Evolutionary conservation across 495 filamentous ascomycete genomes (phyloP).

Genomic region (Aspergillus bridgeri): DNA sequence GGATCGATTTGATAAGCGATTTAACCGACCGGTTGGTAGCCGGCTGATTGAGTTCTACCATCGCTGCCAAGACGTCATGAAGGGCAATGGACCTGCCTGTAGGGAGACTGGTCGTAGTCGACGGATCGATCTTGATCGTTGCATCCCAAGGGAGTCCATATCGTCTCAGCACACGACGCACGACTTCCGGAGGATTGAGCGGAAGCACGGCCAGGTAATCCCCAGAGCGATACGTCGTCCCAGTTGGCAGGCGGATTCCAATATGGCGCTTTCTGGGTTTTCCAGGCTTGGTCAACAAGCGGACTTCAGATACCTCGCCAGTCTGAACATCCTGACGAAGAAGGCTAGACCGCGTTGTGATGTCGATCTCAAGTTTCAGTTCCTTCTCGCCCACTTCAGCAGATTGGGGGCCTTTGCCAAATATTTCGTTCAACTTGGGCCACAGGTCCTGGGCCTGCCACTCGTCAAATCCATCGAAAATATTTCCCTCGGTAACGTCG

Average conservation of each 20-base stretch:
- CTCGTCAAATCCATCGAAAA: no score
- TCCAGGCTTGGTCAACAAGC: neutral
- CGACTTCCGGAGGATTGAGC: conserved; percentile 3
- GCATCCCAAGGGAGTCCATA: conserved; percentile 8
- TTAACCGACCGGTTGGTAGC: neutral
- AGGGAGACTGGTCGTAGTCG: neutral
- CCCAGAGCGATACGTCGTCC: conserved; percentile 5
- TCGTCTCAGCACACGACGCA: conserved; percentile 5
- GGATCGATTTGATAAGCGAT: neutral
- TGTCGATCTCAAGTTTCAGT: no score
- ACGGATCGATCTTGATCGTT: neutral
- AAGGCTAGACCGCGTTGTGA: no score
- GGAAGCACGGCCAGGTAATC: conserved; percentile 13
- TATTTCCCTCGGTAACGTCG: no score
- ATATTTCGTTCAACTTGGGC: no score
- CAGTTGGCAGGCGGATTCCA: conserved; percentile 5
- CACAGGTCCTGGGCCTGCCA: no score
- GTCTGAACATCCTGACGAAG: no score
- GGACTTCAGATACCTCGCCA: no score
- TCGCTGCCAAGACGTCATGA: neutral
- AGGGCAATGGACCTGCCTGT: no score
- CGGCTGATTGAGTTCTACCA: neutral
- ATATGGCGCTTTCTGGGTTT: conserved; percentile 1
- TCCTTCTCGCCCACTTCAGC: no score
- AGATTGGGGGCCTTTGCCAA: no score